These are phyloP conservation scores for Lyophyllum atratum DNA, from an alignment of 768 basidiomycete genomes.

Conservation along the genomic window DNA sequence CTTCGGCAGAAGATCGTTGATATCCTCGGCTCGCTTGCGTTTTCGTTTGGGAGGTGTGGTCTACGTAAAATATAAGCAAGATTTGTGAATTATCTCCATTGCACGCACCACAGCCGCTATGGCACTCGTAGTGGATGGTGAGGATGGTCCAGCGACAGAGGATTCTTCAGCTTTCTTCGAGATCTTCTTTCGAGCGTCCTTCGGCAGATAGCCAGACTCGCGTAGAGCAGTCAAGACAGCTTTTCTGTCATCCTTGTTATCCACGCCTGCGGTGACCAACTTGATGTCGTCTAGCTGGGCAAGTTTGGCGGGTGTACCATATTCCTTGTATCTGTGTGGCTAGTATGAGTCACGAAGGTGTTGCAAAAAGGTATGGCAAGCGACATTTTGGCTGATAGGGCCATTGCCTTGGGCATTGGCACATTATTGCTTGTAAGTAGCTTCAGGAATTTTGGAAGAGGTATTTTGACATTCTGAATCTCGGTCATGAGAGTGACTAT, in stretches of 20 bases:
- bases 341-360: background rate
- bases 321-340: conserved; percentile 70
- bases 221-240: conserved; percentile 58
- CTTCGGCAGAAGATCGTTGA: conserved; percentile 62
- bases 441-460: conserved; percentile 69
- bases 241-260: conserved; percentile 66
- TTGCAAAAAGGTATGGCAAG: conserved; percentile 13
- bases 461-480: conserved; percentile 44
- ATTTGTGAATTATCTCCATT: conserved; percentile 2
- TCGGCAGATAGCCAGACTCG: conserved; percentile 59
- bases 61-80: conserved; percentile 23
- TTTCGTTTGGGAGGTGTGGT: conserved; percentile 52
- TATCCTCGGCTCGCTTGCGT: conserved; percentile 50
- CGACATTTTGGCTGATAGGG: conserved; percentile 69
- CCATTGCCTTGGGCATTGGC: conserved; percentile 67
- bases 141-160: conserved; percentile 20
- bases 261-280: conserved; percentile 58
- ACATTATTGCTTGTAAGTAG: conserved; percentile 59
- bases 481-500: conserved; percentile 17
- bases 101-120: conserved; percentile 31
- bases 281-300: conserved; percentile 58
- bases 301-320: conserved; percentile 62
- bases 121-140: conserved; percentile 18
- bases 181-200: conserved; percentile 23
- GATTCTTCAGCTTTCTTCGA: conserved; percentile 9